Base-by-base conservation (phyloP, 257 asterid genomes). In the Solanum dulcamara region DNA sequence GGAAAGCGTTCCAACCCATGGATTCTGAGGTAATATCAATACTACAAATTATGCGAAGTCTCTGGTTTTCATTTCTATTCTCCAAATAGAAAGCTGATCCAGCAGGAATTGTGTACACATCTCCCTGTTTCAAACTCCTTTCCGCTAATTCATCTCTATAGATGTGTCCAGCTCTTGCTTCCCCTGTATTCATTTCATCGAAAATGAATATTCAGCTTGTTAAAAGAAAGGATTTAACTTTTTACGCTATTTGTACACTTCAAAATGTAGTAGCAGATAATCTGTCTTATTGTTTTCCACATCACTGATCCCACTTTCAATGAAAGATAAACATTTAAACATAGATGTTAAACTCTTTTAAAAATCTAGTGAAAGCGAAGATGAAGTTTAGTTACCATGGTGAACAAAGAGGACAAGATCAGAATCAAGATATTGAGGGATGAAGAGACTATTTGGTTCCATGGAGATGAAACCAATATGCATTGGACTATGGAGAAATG, bases 351-450 rank as follows among this genome's bases (percentile, higher is more conserved):
- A 64, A 46, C 26, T 20, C 62, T 55, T 17, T 17, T 17, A 20
- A 35, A 12, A 3, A 35, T 9, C 4, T 4, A 9, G 30, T 9
- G 9, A 24, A 24, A 75, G 15, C 0, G 4, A 74, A 74, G 22
- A 42, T 24, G 0, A 24, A 44, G 4, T 13, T 33, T 33, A 4
- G 33, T 33, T 46, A 75, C 99, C 99, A 84, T 91, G 86, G 84
- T 93, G 92, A 83, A 97, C 24, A 91, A 94, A 94, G 92, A 97
- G 91, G 79, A 97, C 87, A 87, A 94, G 92, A 87, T 87, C 87
- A 71, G 97, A 90, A 91, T 96, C 99, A 60, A 96, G 97, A 50
- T 95, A 96, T 86, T 95, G 99, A 88, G 99, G 99, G 74, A 95
- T 85, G 92, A 96, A 92, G 15, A 96, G 91, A 83, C 89, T 88